phyloP scores from a whole-genome alignment of 139 green algal genomes.

The Tetratostichococcus sp. region DNA sequence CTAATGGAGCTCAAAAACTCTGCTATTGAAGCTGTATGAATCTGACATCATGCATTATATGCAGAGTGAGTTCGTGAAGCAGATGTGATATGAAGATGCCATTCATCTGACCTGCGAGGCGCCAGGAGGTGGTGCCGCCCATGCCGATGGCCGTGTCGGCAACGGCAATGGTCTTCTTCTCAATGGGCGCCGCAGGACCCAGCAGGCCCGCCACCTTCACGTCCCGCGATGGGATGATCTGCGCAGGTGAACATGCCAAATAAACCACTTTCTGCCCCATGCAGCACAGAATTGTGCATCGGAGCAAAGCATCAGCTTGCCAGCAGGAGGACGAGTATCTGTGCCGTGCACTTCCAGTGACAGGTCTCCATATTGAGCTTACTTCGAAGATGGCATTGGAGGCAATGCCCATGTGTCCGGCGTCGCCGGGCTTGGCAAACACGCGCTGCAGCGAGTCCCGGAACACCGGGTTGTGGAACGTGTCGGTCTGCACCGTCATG shows the following conservation, averaged over 20 bases:
- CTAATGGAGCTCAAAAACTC: too few species aligned
- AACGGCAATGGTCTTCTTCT: constrained; percentile 78
- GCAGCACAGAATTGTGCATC: too few species aligned
- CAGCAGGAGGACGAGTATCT: too few species aligned
- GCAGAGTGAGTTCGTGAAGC: too few species aligned
- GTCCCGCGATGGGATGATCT: constrained; percentile 54
- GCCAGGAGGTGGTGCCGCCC: constrained; percentile 90
- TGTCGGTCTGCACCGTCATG: constrained; percentile 85
- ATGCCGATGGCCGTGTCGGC: constrained; percentile 78
- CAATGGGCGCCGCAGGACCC: constrained; percentile 72
- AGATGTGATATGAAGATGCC: neutral
- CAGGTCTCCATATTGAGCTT: too few species aligned
- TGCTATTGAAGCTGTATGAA: too few species aligned
- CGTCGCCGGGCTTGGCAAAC: constrained; percentile 62
- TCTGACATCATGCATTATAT: too few species aligned
- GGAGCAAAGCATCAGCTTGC: neutral
- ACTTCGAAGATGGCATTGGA: constrained; percentile 81
- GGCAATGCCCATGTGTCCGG: constrained; percentile 55
- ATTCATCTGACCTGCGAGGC: constrained; percentile 43
- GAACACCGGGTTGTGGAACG: constrained; percentile 88
- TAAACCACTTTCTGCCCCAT: too few species aligned
- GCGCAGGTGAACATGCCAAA: neutral
- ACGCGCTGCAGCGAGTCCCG: constrained; percentile 75
- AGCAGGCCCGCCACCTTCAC: constrained; percentile 77
- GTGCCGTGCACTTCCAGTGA: too few species aligned